Percentiles rank a stretch among this genome's conserved stretches.
Evolutionary conservation across 2,329 filamentous ascomycete genomes (phyloP).

Genomic region (Fusarium lyarnte): DNA sequence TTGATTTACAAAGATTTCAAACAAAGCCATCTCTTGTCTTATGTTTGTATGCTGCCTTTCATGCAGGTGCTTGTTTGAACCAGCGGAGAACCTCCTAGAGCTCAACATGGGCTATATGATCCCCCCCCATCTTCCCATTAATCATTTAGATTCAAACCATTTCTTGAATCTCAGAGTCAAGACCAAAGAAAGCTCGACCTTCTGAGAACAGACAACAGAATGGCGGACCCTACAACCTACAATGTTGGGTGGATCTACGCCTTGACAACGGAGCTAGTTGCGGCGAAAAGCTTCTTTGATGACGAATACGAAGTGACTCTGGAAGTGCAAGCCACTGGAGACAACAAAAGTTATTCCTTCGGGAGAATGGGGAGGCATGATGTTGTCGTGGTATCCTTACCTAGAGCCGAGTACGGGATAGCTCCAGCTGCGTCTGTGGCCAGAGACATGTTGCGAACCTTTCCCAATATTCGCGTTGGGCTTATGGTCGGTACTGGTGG

Average conservation of each 20-base stretch:
- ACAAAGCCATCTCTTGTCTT: background rate
- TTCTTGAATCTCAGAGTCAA: accelerated
- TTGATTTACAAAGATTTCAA: background rate
- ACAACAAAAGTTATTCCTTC: background rate
- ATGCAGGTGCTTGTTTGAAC: no score
- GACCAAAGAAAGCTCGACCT: no score
- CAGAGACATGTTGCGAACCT: background rate
- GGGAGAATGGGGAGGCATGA: background rate
- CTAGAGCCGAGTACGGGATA: accelerated
- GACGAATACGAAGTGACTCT: background rate
- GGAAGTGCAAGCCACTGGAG: accelerated
- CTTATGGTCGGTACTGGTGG: background rate
- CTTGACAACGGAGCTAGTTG: background rate
- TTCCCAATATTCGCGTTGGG: background rate
- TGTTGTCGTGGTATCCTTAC: background rate
- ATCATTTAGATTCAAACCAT: accelerated
- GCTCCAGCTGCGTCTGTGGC: background rate
- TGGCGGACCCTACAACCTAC: background rate
- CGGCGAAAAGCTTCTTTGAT: background rate
- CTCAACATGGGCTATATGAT: no score
- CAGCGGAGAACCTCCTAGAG: background rate
- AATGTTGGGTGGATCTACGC: background rate
- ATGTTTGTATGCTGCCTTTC: background rate
- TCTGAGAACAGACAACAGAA: background rate
- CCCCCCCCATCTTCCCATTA: accelerated